phyloP scores from a whole-genome alignment of 257 asterid genomes.

The Salvia splendens region DNA sequence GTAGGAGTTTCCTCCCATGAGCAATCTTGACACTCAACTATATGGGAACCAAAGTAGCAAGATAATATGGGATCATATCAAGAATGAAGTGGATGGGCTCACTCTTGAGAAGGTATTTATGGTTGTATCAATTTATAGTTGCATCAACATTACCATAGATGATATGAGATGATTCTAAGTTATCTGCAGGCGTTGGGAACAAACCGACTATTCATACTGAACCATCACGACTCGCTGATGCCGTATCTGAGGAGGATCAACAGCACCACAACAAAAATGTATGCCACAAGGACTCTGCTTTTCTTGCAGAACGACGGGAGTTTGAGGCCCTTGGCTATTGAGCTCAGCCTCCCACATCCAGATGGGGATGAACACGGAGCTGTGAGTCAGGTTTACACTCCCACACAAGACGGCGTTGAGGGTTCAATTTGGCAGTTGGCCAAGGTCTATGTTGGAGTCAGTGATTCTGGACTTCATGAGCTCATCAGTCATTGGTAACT shows the following conservation, averaged over 20 bases:
- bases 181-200: constrained; percentile 42
- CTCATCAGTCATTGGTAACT: constrained; percentile 57
- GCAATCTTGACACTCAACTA: constrained; percentile 46
- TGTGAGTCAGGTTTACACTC: constrained; percentile 50
- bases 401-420: constrained; percentile 40
- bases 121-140: neutral
- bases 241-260: constrained; percentile 57
- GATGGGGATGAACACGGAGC: constrained; percentile 48
- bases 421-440: constrained; percentile 55
- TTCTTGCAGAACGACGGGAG: constrained; percentile 47
- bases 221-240: constrained; percentile 63
- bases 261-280: constrained; percentile 47
- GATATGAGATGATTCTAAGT: neutral
- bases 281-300: constrained; percentile 58
- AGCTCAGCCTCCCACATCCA: constrained; percentile 55
- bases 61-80: constrained; percentile 42
- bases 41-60: constrained; percentile 54
- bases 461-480: constrained; percentile 62
- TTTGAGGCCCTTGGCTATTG: constrained; percentile 54
- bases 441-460: constrained; percentile 53
- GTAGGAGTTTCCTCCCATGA: constrained; percentile 61
- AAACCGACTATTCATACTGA: constrained; percentile 44
- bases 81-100: constrained; percentile 45
- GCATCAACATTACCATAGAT: neutral
- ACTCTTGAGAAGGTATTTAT: constrained; percentile 43